Evolutionary conservation across 768 basidiomycete genomes (phyloP).

Genomic region (Krasilnikovozyma curviuscula): DNA sequence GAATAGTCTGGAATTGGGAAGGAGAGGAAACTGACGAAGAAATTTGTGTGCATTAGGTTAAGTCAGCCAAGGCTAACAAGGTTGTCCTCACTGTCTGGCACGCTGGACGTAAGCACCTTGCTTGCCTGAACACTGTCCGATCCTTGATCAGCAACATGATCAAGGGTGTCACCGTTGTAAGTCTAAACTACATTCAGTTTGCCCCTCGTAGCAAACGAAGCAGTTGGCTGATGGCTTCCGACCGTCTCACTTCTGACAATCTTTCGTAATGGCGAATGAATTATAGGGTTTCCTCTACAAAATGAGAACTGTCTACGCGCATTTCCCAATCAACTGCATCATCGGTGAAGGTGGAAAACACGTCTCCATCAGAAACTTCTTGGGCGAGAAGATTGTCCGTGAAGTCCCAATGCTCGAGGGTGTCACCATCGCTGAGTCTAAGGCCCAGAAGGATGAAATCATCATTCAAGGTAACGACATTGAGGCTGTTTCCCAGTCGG

Average conservation of each 20-base stretch:
- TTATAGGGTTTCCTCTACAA: conserved; percentile 96
- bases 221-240: neutral
- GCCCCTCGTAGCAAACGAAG: neutral
- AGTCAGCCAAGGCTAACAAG: conserved; percentile 42
- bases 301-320: conserved; percentile 98
- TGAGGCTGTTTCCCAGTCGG: conserved; percentile 92
- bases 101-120: conserved; percentile 93
- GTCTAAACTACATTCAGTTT: conserved; percentile 11
- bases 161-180: conserved; percentile 82
- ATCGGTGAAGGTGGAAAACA: conserved; percentile 53
- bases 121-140: conserved; percentile 88
- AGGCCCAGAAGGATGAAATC: conserved; percentile 81
- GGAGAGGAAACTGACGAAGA: neutral
- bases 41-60: conserved; percentile 18
- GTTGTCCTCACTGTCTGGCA: conserved; percentile 94
- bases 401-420: conserved; percentile 81
- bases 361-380: conserved; percentile 84
- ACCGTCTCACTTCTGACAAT: neutral
- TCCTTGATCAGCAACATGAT: conserved; percentile 95
- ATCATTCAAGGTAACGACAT: conserved; percentile 89
- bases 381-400: conserved; percentile 55
- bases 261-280: neutral
- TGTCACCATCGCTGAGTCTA: conserved; percentile 64
- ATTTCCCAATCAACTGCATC: conserved; percentile 99
- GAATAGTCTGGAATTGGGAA: neutral